Base-by-base conservation (phyloP, 495 filamentous ascomycete species). In the Barbatosphaeria neglecta region DNA sequence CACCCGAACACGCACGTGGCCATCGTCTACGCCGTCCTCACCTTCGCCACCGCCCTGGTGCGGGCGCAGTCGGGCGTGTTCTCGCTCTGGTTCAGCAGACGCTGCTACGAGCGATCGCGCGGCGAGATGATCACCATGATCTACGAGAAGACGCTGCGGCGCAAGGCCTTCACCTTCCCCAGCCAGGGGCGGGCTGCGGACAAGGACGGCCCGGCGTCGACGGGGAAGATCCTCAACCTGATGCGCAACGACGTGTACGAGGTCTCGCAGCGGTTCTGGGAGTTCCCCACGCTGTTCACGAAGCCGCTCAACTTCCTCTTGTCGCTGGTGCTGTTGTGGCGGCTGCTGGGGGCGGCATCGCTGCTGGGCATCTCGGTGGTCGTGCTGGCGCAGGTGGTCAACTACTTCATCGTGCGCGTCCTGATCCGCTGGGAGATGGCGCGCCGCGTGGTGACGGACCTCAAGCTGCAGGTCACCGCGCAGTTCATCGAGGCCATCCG, bases 121-220 rank as follows among this genome's bases (percentile, higher is more conserved):
- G 87, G 87, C 8, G 86, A 90, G 57, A 80, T 90, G 79, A 82
- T 93, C 42, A 90, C 86, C 45, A 89, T 87, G 77, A 69, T 92
- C 22, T 89, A 89, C 47, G 86, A 88, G 57, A 93, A 93, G 63
- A 86, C 84, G 0, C 62, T 92, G 8, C 75, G 78, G 5, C 67
- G 87, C 25, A 90, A 90, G 62, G 75, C 86, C 0, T 73, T 84
- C 45, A 77, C 78, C 8, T 58, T 72, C 23, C 64, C 64, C 39
- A 69, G 51, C 49, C 19, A 41, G 39, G 19, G 20, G 10, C 20
- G 22, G 5, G 39, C 20, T 6, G 13, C 7, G 3, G 22, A 41
- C 8, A 10, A 41, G 13, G 13, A 61, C 75, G 56, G 73, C 27
- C 75, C 82, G 3, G 83, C 86, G 0, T 83, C 83, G 0, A 85